Conservation (phyloP, 2,329 filamentous ascomycete genomes). For the Neofusicoccum sp. region DNA sequence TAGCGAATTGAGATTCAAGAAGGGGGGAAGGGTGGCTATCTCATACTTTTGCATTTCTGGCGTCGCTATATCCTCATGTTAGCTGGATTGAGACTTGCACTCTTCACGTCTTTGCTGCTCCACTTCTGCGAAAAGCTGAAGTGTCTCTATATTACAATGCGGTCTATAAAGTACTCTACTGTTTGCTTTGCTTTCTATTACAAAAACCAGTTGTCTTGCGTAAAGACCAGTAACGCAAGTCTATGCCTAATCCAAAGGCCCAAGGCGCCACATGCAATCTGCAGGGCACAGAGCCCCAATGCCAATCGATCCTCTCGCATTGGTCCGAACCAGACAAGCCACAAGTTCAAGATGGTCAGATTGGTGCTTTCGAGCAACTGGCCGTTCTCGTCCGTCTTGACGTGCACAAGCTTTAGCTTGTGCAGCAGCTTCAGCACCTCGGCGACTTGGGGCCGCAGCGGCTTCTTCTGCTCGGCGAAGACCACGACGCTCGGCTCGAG, state of each 20-base stretch:
- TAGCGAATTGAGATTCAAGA: background rate
- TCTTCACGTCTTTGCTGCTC: background rate
- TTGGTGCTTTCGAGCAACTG: constrained; percentile 79
- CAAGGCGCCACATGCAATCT: constrained; percentile 71
- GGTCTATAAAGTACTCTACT: background rate
- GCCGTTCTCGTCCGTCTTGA: constrained; percentile 67
- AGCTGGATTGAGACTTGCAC: background rate
- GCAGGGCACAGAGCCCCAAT: constrained; percentile 74
- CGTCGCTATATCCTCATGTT: background rate
- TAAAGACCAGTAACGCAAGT: constrained; percentile 84
- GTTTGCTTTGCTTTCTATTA: background rate
- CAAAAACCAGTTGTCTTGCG: constrained; percentile 68
- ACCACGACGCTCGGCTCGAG: constrained; percentile 82
- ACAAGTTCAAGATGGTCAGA: constrained; percentile 90
- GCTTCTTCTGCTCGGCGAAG: constrained; percentile 54
- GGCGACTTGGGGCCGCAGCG: constrained; percentile 65
- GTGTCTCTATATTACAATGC: background rate
- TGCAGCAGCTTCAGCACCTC: constrained; percentile 66
- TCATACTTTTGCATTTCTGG: background rate
- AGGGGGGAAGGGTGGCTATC: background rate
- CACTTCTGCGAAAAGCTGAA: background rate
- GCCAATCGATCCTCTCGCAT: constrained; percentile 83
- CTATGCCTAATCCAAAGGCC: constrained; percentile 84
- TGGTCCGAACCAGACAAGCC: constrained; percentile 92
- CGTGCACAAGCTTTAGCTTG: constrained; percentile 63